phyloP scores from a whole-genome alignment of 139 green algal species.

The Chlamydomonas schloesseri region DNA sequence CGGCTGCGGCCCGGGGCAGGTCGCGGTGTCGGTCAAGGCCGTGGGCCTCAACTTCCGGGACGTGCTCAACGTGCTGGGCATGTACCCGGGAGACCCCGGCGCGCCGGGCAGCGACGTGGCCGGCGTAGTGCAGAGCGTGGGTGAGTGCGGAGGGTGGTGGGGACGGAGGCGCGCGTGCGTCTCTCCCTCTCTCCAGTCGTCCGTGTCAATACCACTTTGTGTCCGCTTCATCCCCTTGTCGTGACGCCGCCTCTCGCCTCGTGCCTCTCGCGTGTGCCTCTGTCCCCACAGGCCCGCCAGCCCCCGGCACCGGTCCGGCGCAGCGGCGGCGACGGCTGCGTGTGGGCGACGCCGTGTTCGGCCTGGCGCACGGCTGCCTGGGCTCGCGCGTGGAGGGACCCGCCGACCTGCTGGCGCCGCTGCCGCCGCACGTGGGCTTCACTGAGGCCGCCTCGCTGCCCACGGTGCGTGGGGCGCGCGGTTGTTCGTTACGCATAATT shows the following conservation, averaged over 20 bases:
- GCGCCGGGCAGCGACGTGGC: constrained; percentile 81
- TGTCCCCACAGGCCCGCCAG: too few species aligned
- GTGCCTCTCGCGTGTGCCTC: too few species aligned
- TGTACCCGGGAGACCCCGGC: constrained; percentile 93
- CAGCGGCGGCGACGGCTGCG: constrained; percentile 32
- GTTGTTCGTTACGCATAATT: too few species aligned
- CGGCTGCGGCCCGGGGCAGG: constrained; percentile 39
- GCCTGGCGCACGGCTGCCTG: constrained; percentile 80
- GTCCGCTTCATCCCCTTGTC: too few species aligned
- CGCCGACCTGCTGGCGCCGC: constrained; percentile 59
- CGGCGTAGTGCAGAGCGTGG: constrained; percentile 75
- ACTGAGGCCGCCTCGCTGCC: constrained; percentile 74
- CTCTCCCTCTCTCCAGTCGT: too few species aligned
- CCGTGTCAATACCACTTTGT: too few species aligned
- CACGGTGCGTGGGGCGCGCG: constrained; percentile 50
- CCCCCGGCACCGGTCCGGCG: too few species aligned
- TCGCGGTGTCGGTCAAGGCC: constrained; percentile 76
- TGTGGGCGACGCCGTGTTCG: constrained; percentile 82
- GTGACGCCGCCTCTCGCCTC: too few species aligned
- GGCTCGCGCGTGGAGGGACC: constrained; percentile 64
- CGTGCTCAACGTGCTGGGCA: constrained; percentile 86
- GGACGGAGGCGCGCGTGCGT: neutral
- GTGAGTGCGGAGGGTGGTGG: neutral
- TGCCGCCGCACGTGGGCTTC: constrained; percentile 73
- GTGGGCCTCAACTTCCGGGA: constrained; percentile 92